Percentiles rank a stretch among this genome's conserved stretches.
Evolutionary conservation across 2,329 filamentous ascomycete species (phyloP).

Genomic region (Fusarium longipes): DNA sequence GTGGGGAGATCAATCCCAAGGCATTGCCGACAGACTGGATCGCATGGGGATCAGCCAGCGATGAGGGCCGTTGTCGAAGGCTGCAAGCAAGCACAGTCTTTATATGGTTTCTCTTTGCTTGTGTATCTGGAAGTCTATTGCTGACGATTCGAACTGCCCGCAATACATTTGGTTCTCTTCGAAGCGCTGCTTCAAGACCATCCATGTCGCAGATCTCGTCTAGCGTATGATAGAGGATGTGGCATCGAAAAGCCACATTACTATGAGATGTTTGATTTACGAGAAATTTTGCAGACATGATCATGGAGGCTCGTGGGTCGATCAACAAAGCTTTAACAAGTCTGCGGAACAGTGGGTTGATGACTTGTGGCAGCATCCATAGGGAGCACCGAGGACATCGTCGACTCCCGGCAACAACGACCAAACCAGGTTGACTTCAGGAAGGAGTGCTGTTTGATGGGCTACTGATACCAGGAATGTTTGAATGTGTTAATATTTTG

Average conservation of each 20-base stretch:
- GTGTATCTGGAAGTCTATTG: slow-evolving; percentile 67
- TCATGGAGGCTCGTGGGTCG: not conserved
- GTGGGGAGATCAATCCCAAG: slow-evolving; percentile 60
- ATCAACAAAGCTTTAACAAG: not conserved
- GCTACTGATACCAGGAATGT: slow-evolving; percentile 13
- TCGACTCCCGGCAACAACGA: slow-evolving; percentile 15
- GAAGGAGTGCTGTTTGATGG: slow-evolving; percentile 8
- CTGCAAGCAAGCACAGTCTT: slow-evolving; percentile 80
- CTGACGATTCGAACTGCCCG: slow-evolving; percentile 66
- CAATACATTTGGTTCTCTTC: slow-evolving; percentile 56
- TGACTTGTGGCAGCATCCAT: not conserved
- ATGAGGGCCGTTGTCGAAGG: slow-evolving; percentile 75
- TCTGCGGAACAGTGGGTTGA: not conserved
- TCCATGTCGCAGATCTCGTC: slow-evolving; percentile 66
- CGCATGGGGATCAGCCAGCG: slow-evolving; percentile 69
- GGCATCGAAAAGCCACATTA: not conserved
- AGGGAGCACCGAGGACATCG: not conserved
- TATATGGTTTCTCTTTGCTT: slow-evolving; percentile 80
- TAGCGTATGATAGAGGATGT: slow-evolving; percentile 54
- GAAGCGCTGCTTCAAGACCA: slow-evolving; percentile 55
- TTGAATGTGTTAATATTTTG: slow-evolving; percentile 20
- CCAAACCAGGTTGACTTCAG: slow-evolving; percentile 14
- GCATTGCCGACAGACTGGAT: slow-evolving; percentile 62
- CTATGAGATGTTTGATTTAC: not conserved
- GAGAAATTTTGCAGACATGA: not conserved